A percentile compares a stretch with the other conserved stretches of the same genome.
These are phyloP conservation scores for Trametes punicea DNA, from an alignment of 768 basidiomycete genomes.

Conservation along the genomic window DNA sequence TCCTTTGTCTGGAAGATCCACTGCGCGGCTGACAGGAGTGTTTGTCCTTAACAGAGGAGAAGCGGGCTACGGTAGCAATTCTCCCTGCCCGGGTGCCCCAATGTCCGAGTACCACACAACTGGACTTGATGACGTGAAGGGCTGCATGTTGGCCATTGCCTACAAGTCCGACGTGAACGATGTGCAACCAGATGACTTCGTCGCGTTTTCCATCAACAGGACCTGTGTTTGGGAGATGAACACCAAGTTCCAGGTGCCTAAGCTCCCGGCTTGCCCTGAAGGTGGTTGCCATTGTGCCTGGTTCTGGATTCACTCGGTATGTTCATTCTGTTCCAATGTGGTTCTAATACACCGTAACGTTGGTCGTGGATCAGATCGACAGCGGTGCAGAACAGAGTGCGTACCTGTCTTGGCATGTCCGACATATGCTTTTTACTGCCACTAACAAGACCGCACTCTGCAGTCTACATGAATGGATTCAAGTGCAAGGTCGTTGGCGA, in stretches of 20 bases:
- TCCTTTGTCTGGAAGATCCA: neutral
- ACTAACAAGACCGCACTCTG: neutral
- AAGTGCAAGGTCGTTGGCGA: conserved; percentile 37
- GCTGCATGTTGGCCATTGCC: conserved; percentile 43
- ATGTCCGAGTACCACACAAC: conserved; percentile 30
- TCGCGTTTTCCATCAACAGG: conserved; percentile 42
- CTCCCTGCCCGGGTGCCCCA: conserved; percentile 24
- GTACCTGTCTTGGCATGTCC: conserved; percentile 2
- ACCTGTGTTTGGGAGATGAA: conserved; percentile 40
- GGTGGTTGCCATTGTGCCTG: conserved; percentile 44
- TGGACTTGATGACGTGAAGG: conserved; percentile 31
- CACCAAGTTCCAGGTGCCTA: conserved; percentile 42
- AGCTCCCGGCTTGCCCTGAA: conserved; percentile 42
- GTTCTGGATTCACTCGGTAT: conserved; percentile 38
- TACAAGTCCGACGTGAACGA: conserved; percentile 36
- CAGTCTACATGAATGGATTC: conserved; percentile 41
- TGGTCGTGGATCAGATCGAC: conserved; percentile 19
- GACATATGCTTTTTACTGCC: neutral
- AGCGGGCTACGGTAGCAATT: conserved; percentile 20
- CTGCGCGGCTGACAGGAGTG: neutral
- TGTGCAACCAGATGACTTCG: conserved; percentile 41
- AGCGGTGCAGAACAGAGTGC: conserved; percentile 37
- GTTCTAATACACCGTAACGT: neutral
- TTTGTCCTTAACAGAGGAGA: conserved; percentile 22
- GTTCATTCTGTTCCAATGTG: neutral